A percentile compares a stretch with the other conserved stretches of the same genome.
phyloP scores from a whole-genome alignment of 2,329 filamentous ascomycete species.

The Arthrinium puccinioides region DNA sequence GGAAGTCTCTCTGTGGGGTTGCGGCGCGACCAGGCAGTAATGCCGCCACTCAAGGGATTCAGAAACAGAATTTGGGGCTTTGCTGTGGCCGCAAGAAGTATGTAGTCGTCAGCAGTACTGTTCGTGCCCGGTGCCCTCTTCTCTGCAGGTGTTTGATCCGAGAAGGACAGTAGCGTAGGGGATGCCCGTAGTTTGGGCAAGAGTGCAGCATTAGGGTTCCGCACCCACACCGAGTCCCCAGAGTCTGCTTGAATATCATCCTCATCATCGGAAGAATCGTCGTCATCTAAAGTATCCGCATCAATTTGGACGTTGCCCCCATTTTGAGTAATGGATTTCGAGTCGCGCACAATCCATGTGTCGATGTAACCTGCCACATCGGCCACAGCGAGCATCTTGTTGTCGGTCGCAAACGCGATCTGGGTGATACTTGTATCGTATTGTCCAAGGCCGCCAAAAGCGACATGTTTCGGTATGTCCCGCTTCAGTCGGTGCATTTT shows the following conservation, averaged over 20 bases:
- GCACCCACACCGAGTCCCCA: conserved; percentile 58
- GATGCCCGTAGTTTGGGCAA: conserved; percentile 61
- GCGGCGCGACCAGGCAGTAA: conserved; percentile 79
- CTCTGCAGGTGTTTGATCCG: conserved; percentile 35
- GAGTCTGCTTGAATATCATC: conserved; percentile 34
- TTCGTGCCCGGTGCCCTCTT: conserved; percentile 17
- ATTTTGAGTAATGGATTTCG: conserved; percentile 30
- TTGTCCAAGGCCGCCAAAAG: conserved; percentile 59
- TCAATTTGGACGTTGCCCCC: conserved; percentile 21
- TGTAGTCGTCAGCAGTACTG: conserved; percentile 36
- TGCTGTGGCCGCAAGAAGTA: conserved; percentile 45
- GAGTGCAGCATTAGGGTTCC: conserved; percentile 62
- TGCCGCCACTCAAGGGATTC: conserved; percentile 65
- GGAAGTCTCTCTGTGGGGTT: conserved; percentile 75
- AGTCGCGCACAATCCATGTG: conserved; percentile 67
- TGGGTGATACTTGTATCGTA: conserved; percentile 75
- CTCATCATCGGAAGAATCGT: conserved; percentile 25
- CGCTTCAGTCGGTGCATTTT: conserved; percentile 47
- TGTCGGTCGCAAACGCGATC: conserved; percentile 71
- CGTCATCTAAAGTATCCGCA: conserved; percentile 24
- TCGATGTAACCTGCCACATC: conserved; percentile 84
- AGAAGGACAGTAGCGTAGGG: conserved; percentile 63
- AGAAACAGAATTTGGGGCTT: conserved; percentile 67
- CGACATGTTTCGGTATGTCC: conserved; percentile 44
- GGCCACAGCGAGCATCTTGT: conserved; percentile 67